Evolutionary conservation across 306 rosid species (phyloP), one percentile per base, ranked within the genome.

Genomic region (Prunus davidiana): DNA sequence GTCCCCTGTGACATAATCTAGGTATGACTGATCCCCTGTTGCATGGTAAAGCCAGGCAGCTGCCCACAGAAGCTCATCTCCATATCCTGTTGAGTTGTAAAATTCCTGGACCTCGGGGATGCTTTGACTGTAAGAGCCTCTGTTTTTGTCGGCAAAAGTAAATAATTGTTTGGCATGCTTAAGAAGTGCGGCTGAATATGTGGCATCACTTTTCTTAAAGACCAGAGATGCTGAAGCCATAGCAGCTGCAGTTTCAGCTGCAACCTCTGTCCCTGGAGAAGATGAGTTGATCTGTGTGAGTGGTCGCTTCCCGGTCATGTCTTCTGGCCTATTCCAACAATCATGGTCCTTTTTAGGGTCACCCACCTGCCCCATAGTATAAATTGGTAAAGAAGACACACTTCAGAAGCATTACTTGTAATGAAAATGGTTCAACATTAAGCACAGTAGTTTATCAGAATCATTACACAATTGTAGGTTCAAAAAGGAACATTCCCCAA

Each of bases 161-260:
- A 96, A 96, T 81, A 96, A 76, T 76, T 92, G 85, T 78, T 89
- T 85, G 27, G 99, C 93, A 80, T 96, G 99, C 86, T 71, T 81
- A 67, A 96, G 97, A 77, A 96, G 99, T 19, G 58, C 82, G 81
- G 72, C 76, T 61, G 99, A 91, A 85, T 96, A 91, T 67, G 84
- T 25, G 34, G 93, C 60, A 72, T 91, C 45, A 1, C 71, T 65
- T 74, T 84, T 80, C 88, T 88, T 90, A 70, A 86, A 96, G 77
- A 96, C 99, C 88, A 96, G 86, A 64, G 98, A 96, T n/a, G 99
- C 99, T 13, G 99, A 83, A 63, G 99, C 98, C 98, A 96, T 84
- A 64, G 99, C 99, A 20, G 98, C 98, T 50, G 99, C 98, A 45
- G 96, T 89, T 86, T 95, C 97, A 64, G 88, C 97, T 16, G 99